Evolutionary conservation across 2,329 filamentous ascomycete species (phyloP).

Genomic region (Botryotinia narcissicola): DNA sequence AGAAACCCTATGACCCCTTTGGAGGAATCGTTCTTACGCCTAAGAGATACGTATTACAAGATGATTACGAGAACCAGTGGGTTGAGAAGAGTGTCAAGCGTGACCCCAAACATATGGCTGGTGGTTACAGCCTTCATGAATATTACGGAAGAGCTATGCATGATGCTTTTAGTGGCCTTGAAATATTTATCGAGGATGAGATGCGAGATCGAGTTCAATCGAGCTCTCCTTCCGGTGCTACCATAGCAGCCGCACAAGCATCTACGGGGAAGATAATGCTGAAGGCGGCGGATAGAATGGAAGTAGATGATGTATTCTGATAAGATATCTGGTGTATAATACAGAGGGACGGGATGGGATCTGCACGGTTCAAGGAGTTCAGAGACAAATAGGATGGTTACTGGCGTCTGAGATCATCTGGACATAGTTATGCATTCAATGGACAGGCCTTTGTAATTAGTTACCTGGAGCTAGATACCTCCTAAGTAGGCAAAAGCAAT

Average conservation of each 20-base stretch:
- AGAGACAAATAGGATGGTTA: background rate
- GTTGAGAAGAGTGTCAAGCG: constrained; percentile 64
- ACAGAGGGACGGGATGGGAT: background rate
- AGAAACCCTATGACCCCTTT: constrained; percentile 85
- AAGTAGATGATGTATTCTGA: constrained; percentile 49
- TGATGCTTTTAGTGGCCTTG: constrained; percentile 86
- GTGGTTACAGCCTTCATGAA: constrained; percentile 79
- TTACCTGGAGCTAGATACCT: constrained; percentile 24
- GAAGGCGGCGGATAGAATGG: constrained; percentile 43
- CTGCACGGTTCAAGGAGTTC: constrained; percentile 9
- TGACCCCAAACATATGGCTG: constrained; percentile 66
- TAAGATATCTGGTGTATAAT: background rate
- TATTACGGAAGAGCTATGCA: constrained; percentile 79
- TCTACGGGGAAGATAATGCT: constrained; percentile 36
- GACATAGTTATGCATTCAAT: constrained; percentile 13
- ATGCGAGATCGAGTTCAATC: constrained; percentile 39
- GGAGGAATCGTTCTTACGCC: constrained; percentile 68
- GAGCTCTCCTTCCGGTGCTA: constrained; percentile 38
- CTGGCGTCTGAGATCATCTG: background rate
- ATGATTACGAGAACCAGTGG: constrained; percentile 72
- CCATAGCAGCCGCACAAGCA: constrained; percentile 41
- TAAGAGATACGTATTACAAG: constrained; percentile 67
- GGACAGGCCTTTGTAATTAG: constrained; percentile 18
- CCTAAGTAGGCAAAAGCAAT: constrained; percentile 20
- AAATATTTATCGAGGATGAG: constrained; percentile 79